Evolutionary conservation across 371 early-diverging fungal species (phyloP), one percentile per base, ranked within the genome.

Genomic region (Massospora cicadina): DNA sequence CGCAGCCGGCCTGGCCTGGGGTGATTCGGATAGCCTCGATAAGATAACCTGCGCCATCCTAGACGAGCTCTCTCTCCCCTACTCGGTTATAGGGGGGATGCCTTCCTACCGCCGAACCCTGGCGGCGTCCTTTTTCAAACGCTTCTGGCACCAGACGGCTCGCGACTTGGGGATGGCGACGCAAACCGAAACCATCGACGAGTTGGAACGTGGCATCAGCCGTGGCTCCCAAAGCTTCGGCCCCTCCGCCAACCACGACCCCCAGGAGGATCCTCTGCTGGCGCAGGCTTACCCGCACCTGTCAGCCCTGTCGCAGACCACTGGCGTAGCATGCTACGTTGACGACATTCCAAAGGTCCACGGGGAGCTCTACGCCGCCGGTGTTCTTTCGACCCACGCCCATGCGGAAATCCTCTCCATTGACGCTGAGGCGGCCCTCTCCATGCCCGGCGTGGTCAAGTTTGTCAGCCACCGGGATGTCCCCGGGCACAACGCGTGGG

Each of bases 241-340:
- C 21, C 60, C 60, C 3, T 26, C 60, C 10, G 26, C 31, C 29
- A 31, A 59, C 29, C 60, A 59, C 60, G 29, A 59, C 31, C 60
- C 60, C 29, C 26, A 12, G 21, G 2, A 59, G 31, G 60, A 59
- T 26, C 12, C 60, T 29, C 31, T 59, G 5, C 5, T 43, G 17
- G 5, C 43, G 10, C 43, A 43, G 25, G 2, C 57, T 5, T 57
- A 10, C 72, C 78, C 65, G 72, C 87, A 88, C 66, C 61, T 80
- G 28, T 76, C 84, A 27, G 87, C 86, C 23, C 71, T 85, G 68
- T 85, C 85, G 72, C 90, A 89, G 67, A 79, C 77, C 43, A 87
- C 87, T n/a, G 88, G 90, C 30, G 83, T 83, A 68, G 88, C 90
- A 13, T 68, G 77, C 24, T 89, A 86, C 69, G 69, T 81, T 2